These are phyloP conservation scores for Podospora australis DNA, from an alignment of 495 filamentous ascomycete genomes.

Conservation along the genomic window DNA sequence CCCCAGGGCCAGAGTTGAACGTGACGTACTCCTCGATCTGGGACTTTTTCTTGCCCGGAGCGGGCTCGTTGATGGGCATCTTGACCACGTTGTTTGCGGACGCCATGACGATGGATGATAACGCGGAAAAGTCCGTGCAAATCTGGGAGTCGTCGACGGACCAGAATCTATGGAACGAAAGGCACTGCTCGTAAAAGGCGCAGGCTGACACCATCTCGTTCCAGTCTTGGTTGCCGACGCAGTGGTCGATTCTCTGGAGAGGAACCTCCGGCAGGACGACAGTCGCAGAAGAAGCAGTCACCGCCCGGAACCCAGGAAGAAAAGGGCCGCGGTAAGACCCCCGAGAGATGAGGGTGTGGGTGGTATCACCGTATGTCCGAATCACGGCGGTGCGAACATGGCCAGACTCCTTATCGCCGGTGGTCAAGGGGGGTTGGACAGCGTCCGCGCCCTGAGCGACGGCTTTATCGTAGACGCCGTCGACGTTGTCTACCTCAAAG, in stretches of 20 bases:
- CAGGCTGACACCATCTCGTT: conserved; percentile 77
- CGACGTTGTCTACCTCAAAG: conserved; percentile 82
- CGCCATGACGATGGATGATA: conserved; percentile 82
- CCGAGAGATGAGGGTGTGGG: conserved; percentile 76
- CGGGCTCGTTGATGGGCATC: conserved; percentile 97
- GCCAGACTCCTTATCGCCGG: conserved; percentile 48
- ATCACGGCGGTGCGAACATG: conserved; percentile 65
- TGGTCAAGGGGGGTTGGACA: conserved; percentile 50
- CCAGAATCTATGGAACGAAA: conserved; percentile 96
- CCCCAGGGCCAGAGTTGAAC: conserved; percentile 78
- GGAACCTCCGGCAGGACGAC: conserved; percentile 50
- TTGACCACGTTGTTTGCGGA: conserved; percentile 71
- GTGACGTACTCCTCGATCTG: conserved; percentile 93
- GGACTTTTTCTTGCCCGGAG: conserved; percentile 71
- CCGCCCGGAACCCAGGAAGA: conserved; percentile 70
- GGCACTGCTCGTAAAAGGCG: conserved; percentile 79
- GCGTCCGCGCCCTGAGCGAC: conserved; percentile 60
- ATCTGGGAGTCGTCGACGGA: conserved; percentile 82
- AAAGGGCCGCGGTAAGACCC: conserved; percentile 61
- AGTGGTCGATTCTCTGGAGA: conserved; percentile 77
- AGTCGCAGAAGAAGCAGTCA: conserved; percentile 14
- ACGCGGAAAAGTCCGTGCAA: conserved; percentile 80
- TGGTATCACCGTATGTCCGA: conserved; percentile 85
- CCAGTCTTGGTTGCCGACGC: conserved; percentile 93
- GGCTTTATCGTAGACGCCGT: conserved; percentile 64